A percentile compares a stretch with the other conserved stretches of the same genome.
phyloP scores from a whole-genome alignment of 2,329 filamentous ascomycete genomes.

The Harringtonia aguacate region DNA sequence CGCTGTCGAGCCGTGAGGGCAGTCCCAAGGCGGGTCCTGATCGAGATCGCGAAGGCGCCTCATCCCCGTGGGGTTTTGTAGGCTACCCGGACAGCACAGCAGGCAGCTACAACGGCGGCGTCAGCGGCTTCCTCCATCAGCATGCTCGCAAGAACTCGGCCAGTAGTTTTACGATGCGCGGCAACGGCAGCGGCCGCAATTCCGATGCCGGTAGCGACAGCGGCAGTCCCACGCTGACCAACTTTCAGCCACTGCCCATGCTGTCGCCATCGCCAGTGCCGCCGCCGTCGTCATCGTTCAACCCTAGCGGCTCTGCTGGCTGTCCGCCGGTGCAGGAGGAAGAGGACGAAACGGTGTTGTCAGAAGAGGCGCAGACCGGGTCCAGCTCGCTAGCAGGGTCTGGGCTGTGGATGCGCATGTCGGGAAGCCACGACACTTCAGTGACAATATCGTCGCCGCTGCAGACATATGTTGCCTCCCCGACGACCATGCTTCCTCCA shows the following conservation, averaged over 20 bases:
- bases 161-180: slow-evolving; percentile 29
- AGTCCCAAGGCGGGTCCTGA: slow-evolving; percentile 35
- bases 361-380: slow-evolving; percentile 5
- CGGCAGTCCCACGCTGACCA: slow-evolving; percentile 40
- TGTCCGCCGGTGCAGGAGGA: slow-evolving; percentile 31
- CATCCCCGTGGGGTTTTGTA: slow-evolving; percentile 29
- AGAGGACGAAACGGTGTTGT: slow-evolving; percentile 16
- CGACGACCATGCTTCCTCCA: neutral
- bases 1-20: slow-evolving; percentile 43
- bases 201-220: slow-evolving; percentile 34
- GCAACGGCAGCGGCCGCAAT: slow-evolving; percentile 22
- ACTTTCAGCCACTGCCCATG: slow-evolving; percentile 6
- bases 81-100: slow-evolving; percentile 7
- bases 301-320: too few species aligned
- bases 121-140: neutral
- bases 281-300: too few species aligned
- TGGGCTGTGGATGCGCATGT: slow-evolving; percentile 15
- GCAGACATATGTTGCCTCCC: neutral
- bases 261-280: slow-evolving; percentile 15
- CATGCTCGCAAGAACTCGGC: slow-evolving; percentile 38
- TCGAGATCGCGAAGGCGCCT: slow-evolving; percentile 27
- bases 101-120: slow-evolving; percentile 7
- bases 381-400: slow-evolving; percentile 16
- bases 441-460: neutral
- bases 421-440: neutral